Conservation (phyloP, 2,329 filamentous ascomycete species). For the Fusarium goolgardi region DNA sequence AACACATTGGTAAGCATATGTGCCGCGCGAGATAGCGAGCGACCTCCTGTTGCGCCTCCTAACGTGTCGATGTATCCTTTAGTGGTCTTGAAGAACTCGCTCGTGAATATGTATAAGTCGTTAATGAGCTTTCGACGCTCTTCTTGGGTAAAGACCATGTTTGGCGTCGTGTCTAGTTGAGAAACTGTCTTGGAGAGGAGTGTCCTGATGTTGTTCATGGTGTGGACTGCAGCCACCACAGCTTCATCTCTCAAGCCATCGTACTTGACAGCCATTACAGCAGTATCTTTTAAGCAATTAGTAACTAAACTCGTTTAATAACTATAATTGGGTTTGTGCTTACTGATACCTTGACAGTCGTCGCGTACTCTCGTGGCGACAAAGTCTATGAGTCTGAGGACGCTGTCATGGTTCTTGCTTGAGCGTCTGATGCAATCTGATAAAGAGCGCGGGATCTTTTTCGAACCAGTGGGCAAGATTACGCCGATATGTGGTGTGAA, state of each 20-base stretch:
- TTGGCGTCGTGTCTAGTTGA: neutral
- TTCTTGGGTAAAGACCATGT: neutral
- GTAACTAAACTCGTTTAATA: too few species aligned
- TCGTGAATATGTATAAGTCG: neutral
- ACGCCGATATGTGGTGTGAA: neutral
- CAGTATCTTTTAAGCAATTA: too few species aligned
- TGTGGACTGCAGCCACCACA: neutral
- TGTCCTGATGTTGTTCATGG: conserved; percentile 14
- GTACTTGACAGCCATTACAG: neutral
- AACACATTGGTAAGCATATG: conserved; percentile 14
- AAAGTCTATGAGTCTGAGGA: neutral
- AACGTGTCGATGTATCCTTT: neutral
- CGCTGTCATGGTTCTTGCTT: neutral
- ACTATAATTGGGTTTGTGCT: too few species aligned
- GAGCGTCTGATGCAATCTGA: neutral
- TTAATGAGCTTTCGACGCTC: neutral
- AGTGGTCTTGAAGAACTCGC: neutral
- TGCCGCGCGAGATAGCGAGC: conserved; percentile 4
- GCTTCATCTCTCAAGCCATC: neutral
- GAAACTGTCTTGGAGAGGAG: conserved; percentile 1
- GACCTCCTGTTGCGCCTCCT: conserved; percentile 1
- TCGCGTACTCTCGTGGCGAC: neutral
- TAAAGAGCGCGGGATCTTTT: neutral
- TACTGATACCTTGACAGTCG: conserved; percentile 10
- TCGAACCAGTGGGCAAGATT: neutral